Evolutionary conservation across 1,284 basidiomycete species (phyloP), one percentile per base, ranked within the genome.

Genomic region (Melanopsichium pennsylvanicum): DNA sequence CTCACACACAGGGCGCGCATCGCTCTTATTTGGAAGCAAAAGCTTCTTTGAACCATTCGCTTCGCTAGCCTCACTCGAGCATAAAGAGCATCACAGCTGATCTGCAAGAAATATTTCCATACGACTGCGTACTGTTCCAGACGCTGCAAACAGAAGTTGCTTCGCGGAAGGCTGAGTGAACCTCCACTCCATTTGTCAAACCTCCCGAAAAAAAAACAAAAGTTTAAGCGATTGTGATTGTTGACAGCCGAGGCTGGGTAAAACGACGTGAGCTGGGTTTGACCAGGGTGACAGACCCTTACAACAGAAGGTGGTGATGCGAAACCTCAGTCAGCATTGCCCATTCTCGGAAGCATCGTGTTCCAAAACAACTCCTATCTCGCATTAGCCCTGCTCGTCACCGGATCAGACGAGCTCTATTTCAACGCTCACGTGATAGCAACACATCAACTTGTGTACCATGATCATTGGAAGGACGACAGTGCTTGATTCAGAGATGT

Each of bases 121-220:
- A n/a, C n/a, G n/a, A n/a, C n/a, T n/a, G n/a, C n/a, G n/a, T n/a
- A n/a, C n/a, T n/a, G n/a, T n/a, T n/a, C n/a, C n/a, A n/a, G n/a
- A n/a, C n/a, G n/a, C n/a, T n/a, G n/a, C n/a, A n/a, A n/a, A n/a
- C n/a, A n/a, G 23, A 40, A 26, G 38, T 25, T 40, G 23, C 25
- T 52, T 46, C 43, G 13, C 38, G 33, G 23, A 42, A 34, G 2
- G 56, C 43, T 54, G 58, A 61, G 50, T 61, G 58, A 61, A 48
- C 60, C 52, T 57, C 60, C 60, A 57, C 59, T 19, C 16, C 11
- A 25, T 16, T 21, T 13, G 8, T 4, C 11, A 25, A 40, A 40
- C 13, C 7, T 13, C 8, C 8, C 27, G 38, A 23, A 22, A 40
- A 39, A 38, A 27, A 34, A 6, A 36, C 43, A 45, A n/a, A 21